Evolutionary conservation across 164 flowering plant genomes (phyloP).

Genomic region (Tetracentron sinense): DNA sequence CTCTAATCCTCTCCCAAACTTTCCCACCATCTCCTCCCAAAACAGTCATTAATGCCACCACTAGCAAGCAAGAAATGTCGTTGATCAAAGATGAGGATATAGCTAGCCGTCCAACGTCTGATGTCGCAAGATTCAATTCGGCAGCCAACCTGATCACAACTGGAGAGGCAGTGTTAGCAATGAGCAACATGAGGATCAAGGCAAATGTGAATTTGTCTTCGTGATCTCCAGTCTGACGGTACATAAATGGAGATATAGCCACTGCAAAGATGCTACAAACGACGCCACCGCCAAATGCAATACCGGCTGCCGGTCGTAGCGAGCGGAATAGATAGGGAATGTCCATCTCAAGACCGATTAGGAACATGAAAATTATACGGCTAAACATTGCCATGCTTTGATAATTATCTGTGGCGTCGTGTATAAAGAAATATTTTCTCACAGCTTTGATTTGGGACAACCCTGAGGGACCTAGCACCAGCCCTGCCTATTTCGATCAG

Average conservation of each 20-base stretch:
- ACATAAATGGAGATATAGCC: constrained; percentile 23
- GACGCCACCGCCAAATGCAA: constrained; percentile 33
- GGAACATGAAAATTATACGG: constrained; percentile 49
- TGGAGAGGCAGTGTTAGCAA: constrained; percentile 45
- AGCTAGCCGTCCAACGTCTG: constrained; percentile 49
- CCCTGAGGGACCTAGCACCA: constrained; percentile 53
- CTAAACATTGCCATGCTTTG: constrained; percentile 25
- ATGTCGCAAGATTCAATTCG: constrained; percentile 45
- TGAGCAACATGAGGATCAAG: constrained; percentile 24
- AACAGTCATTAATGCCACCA: constrained; percentile 18
- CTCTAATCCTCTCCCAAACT: neutral
- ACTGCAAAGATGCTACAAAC: constrained; percentile 29
- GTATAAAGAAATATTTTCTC: constrained; percentile 20
- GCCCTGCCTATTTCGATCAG: constrained; percentile 54
- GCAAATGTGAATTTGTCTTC: constrained; percentile 8
- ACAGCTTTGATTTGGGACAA: constrained; percentile 29
- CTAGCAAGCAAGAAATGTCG: constrained; percentile 32
- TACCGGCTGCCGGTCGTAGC: constrained; percentile 12
- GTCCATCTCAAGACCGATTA: constrained; percentile 56
- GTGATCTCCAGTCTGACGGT: constrained; percentile 6
- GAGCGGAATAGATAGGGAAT: constrained; percentile 31
- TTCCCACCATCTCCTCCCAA: neutral
- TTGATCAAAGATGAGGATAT: constrained; percentile 33
- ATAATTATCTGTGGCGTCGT: constrained; percentile 27
- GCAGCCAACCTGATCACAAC: constrained; percentile 34